Percentiles rank a stretch among this genome's conserved stretches.
phyloP scores from a whole-genome alignment of 805 yeast genomes.

The Diddensiella caesifluorescens region DNA sequence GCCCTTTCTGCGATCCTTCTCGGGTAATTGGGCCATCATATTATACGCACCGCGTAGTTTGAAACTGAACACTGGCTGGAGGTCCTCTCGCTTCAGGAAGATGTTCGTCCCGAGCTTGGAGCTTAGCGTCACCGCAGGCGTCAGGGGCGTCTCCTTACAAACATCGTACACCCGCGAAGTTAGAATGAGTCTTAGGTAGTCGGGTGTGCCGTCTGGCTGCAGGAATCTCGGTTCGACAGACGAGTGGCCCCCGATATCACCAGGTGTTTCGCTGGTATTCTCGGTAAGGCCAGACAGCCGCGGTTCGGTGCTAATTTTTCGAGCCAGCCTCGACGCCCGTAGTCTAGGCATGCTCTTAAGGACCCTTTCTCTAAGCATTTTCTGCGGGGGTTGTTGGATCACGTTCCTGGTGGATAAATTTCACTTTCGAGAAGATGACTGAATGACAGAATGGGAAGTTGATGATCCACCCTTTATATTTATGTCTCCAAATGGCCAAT shows the following conservation, averaged over 20 bases:
- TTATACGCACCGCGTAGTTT: constrained; percentile 97
- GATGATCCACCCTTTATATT: too few species aligned
- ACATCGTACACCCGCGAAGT: constrained; percentile 95
- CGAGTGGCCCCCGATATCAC: neutral
- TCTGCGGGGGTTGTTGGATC: too few species aligned
- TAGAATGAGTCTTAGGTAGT: constrained; percentile 82
- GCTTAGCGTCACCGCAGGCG: constrained; percentile 68
- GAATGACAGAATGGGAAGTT: too few species aligned
- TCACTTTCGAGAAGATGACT: too few species aligned
- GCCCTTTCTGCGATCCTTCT: constrained; percentile 63
- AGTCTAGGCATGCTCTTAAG: too few species aligned
- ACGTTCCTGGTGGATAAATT: too few species aligned
- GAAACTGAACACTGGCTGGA: constrained; percentile 91
- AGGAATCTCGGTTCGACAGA: constrained; percentile 13
- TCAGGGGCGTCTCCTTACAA: constrained; percentile 81
- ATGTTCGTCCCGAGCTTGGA: constrained; percentile 72
- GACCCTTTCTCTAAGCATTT: too few species aligned
- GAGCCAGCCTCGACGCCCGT: too few species aligned
- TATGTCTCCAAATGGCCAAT: too few species aligned
- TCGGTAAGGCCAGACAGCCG: constrained; percentile 12
- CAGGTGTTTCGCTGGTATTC: constrained; percentile 2
- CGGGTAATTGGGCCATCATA: constrained; percentile 79
- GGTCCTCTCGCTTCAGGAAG: constrained; percentile 82
- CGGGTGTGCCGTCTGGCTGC: constrained; percentile 48
- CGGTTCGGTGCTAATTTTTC: neutral